A percentile compares a stretch with the other conserved stretches of the same genome.
Conservation (phyloP, 345 rosid genomes). For the Moringa oleifera region DNA sequence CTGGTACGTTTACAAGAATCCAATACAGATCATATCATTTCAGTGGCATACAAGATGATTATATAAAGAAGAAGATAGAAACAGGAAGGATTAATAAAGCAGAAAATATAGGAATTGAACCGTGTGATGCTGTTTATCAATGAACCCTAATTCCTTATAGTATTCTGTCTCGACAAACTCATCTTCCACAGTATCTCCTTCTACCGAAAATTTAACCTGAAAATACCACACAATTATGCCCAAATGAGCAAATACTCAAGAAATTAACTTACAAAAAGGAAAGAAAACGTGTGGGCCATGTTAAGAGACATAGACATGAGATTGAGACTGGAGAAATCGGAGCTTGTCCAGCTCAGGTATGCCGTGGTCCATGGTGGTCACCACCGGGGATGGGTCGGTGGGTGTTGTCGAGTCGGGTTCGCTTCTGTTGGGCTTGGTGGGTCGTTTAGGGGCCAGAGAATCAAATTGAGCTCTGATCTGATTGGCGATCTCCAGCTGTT, state of each 20-base stretch:
- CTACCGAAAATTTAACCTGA: slow-evolving; percentile 28
- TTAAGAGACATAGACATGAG: slow-evolving; percentile 23
- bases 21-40: neutral
- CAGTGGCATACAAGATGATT: too few species aligned
- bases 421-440: slow-evolving; percentile 68
- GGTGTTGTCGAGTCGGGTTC: slow-evolving; percentile 18
- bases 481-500: slow-evolving; percentile 41
- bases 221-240: neutral
- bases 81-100: neutral
- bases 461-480: slow-evolving; percentile 61
- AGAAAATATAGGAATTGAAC: slow-evolving; percentile 16
- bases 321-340: slow-evolving; percentile 47
- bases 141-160: slow-evolving; percentile 45
- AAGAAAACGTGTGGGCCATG: neutral
- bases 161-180: slow-evolving; percentile 66
- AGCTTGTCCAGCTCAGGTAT: slow-evolving; percentile 59
- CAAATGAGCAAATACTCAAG: too few species aligned
- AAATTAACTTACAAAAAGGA: neutral
- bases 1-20: slow-evolving; percentile 27
- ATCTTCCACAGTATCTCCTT: slow-evolving; percentile 28
- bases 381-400: slow-evolving; percentile 23
- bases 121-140: slow-evolving; percentile 73
- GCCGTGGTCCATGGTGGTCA: slow-evolving; percentile 15
- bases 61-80: neutral
- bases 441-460: slow-evolving; percentile 57